Base-by-base conservation (phyloP, 1,284 basidiomycete genomes). In the Puccinia triticina region DNA sequence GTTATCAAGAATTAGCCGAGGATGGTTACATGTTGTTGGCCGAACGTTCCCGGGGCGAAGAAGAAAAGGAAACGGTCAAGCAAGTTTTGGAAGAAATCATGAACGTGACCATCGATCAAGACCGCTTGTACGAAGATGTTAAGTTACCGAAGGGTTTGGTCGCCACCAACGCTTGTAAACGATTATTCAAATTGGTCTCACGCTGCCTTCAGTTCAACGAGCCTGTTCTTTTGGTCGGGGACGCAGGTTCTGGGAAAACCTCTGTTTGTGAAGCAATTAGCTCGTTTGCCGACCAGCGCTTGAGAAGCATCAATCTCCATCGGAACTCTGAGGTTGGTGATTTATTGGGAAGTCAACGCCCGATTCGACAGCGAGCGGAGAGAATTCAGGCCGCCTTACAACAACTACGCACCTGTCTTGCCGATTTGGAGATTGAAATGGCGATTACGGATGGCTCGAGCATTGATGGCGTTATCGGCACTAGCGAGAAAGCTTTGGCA, bases 271-370 rank as follows among this genome's bases (percentile, higher is more conserved):
- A 99, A 86, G 89, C 96, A 10, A 92, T 94, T 83, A 93, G 96
- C 0, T 89, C 91, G 71, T 91, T 91, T 3, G 89, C 91, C 37
- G 88, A 88, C 46, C 91, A 91, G 84, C 88, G 88, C 57, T 89
- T 99, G 23, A 89, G 93, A 84, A 90, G 91, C 10, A 91, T 99
- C 85, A 98, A 94, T 86, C 99, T 96, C 86, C 97, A 99, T 87
- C 96, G 98, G 87, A 99, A 98, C 86, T 99, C 96, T n/a, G 97
- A 99, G 88, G 97, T 96, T 0, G 94, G 96, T 11, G 97, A 99
- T 87, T 89, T 99, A 57, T 93, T 99, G 73, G 97, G 97, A 55
- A 94, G 95, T 48, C 91, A 98, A 85, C 91, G 97, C 53, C 97
- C 97, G 2, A 89, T 96, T n/a, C 92, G 97, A 34, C 95, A 95